phyloP scores from a whole-genome alignment of 805 yeast genomes.

The Zygosaccharomyces pseudorouxii region DNA sequence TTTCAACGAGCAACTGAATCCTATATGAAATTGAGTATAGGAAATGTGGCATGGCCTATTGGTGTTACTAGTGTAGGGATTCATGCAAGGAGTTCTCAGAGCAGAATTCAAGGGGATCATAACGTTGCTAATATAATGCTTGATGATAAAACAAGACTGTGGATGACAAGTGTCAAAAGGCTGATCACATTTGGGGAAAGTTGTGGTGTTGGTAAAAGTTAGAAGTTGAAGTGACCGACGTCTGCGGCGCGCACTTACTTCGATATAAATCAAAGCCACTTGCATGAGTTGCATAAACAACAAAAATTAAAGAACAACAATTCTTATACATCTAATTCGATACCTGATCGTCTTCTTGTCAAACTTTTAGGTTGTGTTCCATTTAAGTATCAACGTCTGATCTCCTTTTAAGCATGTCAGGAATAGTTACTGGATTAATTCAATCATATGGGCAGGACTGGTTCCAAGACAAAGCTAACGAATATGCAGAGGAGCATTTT shows the following conservation, averaged over 20 bases:
- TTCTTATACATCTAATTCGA: no score
- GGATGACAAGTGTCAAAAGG: constrained; percentile 74
- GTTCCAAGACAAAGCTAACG: constrained; percentile 22
- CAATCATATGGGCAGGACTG: constrained; percentile 16
- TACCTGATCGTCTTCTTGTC: not conserved
- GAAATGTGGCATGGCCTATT: constrained; percentile 90
- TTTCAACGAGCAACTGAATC: constrained; percentile 43
- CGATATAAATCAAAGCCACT: not conserved
- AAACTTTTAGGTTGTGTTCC: not conserved
- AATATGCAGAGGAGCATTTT: constrained; percentile 28
- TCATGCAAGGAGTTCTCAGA: constrained; percentile 65
- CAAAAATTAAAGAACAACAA: no score
- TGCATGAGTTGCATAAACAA: no score
- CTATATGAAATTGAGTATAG: constrained; percentile 72
- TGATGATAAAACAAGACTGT: constrained; percentile 65
- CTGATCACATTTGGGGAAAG: constrained; percentile 49
- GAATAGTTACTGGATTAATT: constrained; percentile 10
- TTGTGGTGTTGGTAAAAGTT: not conserved
- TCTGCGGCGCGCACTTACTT: not conserved
- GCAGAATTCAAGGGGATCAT: constrained; percentile 46
- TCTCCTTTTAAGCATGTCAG: constrained; percentile 11
- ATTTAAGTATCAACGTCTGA: not conserved
- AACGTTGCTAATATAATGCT: constrained; percentile 66
- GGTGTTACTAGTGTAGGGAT: constrained; percentile 78
- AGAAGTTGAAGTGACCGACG: not conserved